Evolutionary conservation across 2,329 filamentous ascomycete genomes (phyloP), one percentile per base, ranked within the genome.

Genomic region (Trichoderma sp.): DNA sequence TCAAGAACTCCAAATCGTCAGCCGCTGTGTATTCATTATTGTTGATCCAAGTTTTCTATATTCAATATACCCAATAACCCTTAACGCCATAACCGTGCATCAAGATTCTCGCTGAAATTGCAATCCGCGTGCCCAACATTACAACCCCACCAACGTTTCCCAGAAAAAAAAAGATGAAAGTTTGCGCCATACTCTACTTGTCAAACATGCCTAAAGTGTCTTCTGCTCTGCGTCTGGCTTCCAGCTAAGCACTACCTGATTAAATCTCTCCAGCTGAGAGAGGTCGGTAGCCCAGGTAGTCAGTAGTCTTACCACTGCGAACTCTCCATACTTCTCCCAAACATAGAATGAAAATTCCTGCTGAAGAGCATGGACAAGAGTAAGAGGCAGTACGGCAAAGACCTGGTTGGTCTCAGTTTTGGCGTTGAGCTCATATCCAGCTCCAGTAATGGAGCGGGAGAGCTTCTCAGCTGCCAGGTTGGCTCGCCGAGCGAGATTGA

Each of bases 391-490:
- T 2, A 82, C 78, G 0, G 83, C 83, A 78, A 87, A 87, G 3
- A 87, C 85, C 74, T 87, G 85, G 67, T 87, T 87, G 9, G 85
- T 87, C 76, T 86, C 82, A 1, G 85, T 86, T 23, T 80, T 80
- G 0, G 84, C 84, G 17, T 79, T 79, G 8, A 86, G 74, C 0
- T 76, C 74, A 75, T 81, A 86, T 0, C 85, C 85, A 1, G 82
- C 78, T 0, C 77, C 76, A 2, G 81, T 79, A 23, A 87, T 82
- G n/a, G 81, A 81, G 1, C 74, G 76, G 0, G 85, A 85, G 4
- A 87, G 80, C 63, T 77, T 80, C 73, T 81, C 79, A 0, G 85
- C 85, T 57, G 84, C 82, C 0, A 76, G 50, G 68, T 86, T 87
- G 23, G 83, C 85, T 71, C 82, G 79, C 0, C 77, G 73, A 0